phyloP scores from a whole-genome alignment of 2,329 filamentous ascomycete genomes.

The Diaporthe sp. region DNA sequence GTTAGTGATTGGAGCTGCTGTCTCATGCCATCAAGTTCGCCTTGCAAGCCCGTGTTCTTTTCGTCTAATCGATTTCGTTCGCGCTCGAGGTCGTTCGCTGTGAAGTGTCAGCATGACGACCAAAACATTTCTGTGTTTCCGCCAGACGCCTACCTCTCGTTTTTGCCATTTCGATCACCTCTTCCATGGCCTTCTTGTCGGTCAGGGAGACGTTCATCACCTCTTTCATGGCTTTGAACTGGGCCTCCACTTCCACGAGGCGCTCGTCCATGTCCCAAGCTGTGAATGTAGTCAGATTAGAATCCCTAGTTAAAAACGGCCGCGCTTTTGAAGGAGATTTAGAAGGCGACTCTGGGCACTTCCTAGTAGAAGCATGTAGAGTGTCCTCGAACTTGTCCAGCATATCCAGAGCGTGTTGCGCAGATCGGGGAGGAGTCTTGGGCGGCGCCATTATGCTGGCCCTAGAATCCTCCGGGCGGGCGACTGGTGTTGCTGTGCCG shows the following conservation, averaged over 20 bases:
- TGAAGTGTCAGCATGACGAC: slow-evolving; percentile 41
- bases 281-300: slow-evolving; percentile 76
- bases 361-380: slow-evolving; percentile 49
- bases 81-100: slow-evolving; percentile 65
- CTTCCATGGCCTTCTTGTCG: slow-evolving; percentile 79
- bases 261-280: slow-evolving; percentile 85
- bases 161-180: slow-evolving; percentile 81
- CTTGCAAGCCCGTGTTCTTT: slow-evolving; percentile 67
- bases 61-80: slow-evolving; percentile 62
- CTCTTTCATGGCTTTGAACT: slow-evolving; percentile 80
- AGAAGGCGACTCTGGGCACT: slow-evolving; percentile 55
- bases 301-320: slow-evolving; percentile 78
- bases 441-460: slow-evolving; percentile 46
- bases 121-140: neutral
- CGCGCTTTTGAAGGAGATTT: slow-evolving; percentile 50
- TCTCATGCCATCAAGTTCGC: slow-evolving; percentile 70
- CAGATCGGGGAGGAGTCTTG: slow-evolving; percentile 46
- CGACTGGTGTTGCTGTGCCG: slow-evolving; percentile 35
- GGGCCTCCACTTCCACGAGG: slow-evolving; percentile 81
- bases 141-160: slow-evolving; percentile 73
- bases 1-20: slow-evolving; percentile 62
- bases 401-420: slow-evolving; percentile 30
- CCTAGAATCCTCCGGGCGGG: slow-evolving; percentile 36
- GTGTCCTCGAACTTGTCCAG: slow-evolving; percentile 48
- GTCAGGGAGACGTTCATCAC: slow-evolving; percentile 79